phyloP scores from a whole-genome alignment of 1,284 basidiomycete genomes.

The Sporisorium exsertum region DNA sequence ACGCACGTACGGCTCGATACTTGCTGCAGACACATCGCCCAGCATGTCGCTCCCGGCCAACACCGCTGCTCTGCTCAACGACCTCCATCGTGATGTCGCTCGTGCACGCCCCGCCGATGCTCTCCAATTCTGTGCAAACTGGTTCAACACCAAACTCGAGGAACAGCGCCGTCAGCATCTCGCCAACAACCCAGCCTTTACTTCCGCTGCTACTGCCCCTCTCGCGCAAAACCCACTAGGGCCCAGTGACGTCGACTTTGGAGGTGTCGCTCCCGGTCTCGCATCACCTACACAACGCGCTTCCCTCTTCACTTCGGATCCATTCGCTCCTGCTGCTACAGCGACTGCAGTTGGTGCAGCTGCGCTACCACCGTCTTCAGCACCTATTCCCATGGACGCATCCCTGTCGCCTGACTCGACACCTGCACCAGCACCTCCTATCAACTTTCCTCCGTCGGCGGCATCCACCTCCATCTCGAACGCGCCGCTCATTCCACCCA shows the following conservation, averaged over 20 bases:
- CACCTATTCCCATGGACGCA: constrained; percentile 28
- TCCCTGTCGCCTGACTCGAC: constrained; percentile 24
- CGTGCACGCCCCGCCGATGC: constrained; percentile 87
- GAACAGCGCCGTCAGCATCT: constrained; percentile 80
- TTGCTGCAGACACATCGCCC: neutral
- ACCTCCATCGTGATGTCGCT: constrained; percentile 86
- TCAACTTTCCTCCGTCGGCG: constrained; percentile 12
- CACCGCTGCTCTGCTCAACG: constrained; percentile 75
- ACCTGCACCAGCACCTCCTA: constrained; percentile 11
- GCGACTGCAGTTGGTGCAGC: neutral
- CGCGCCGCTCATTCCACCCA: constrained; percentile 69
- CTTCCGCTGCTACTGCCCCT: neutral
- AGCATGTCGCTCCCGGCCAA: constrained; percentile 46
- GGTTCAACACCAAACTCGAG: constrained; percentile 89
- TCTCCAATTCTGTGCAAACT: constrained; percentile 93
- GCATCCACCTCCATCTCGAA: constrained; percentile 8
- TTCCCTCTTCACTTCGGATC: constrained; percentile 41
- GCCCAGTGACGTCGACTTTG: constrained; percentile 28
- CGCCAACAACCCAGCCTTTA: constrained; percentile 66
- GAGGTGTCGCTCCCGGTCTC: constrained; percentile 24
- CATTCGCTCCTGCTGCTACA: constrained; percentile 18
- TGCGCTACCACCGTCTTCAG: constrained; percentile 4
- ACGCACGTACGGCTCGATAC: neutral
- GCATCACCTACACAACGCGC: constrained; percentile 48
- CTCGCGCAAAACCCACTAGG: constrained; percentile 58